phyloP scores from a whole-genome alignment of 371 early-diverging fungal genomes.

The Globomyces sp. region DNA sequence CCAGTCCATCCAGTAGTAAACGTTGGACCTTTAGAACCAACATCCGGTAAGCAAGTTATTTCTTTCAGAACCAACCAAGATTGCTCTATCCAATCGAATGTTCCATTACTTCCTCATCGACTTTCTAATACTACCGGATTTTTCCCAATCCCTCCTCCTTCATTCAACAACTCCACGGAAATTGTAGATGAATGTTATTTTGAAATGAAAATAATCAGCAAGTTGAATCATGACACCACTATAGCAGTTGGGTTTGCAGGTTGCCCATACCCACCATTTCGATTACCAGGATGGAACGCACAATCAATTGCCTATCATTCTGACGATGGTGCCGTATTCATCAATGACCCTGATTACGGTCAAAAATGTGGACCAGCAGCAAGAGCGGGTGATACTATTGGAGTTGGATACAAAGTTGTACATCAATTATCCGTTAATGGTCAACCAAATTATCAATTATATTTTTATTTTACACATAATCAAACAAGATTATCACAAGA shows the following conservation, averaged over 20 bases:
- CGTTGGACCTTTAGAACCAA: neutral
- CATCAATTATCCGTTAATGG: neutral
- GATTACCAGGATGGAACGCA: slow-evolving; percentile 16
- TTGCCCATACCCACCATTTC: slow-evolving; percentile 10
- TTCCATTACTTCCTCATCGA: neutral
- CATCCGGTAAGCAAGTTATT: neutral
- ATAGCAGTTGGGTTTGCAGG: slow-evolving; percentile 8
- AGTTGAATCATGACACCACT: neutral
- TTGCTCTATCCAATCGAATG: slow-evolving; percentile 1
- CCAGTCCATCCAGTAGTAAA: neutral
- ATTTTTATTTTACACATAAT: slow-evolving; percentile 4
- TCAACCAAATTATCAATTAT: neutral
- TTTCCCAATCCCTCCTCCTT: slow-evolving; percentile 3
- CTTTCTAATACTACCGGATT: neutral
- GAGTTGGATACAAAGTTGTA: slow-evolving; percentile 11
- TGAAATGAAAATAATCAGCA: neutral
- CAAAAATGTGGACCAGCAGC: neutral
- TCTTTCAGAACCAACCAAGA: slow-evolving; percentile 2
- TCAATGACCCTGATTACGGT: neutral
- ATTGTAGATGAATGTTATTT: neutral
- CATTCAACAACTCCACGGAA: neutral
- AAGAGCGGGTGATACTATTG: slow-evolving; percentile 2
- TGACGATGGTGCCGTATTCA: neutral
- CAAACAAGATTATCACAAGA: neutral
- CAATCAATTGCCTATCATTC: slow-evolving; percentile 18